Evolutionary conservation across 1,139 yeast species (phyloP), one percentile per base, ranked within the genome.

Genomic region (Kurtzmaniella natalensis): DNA sequence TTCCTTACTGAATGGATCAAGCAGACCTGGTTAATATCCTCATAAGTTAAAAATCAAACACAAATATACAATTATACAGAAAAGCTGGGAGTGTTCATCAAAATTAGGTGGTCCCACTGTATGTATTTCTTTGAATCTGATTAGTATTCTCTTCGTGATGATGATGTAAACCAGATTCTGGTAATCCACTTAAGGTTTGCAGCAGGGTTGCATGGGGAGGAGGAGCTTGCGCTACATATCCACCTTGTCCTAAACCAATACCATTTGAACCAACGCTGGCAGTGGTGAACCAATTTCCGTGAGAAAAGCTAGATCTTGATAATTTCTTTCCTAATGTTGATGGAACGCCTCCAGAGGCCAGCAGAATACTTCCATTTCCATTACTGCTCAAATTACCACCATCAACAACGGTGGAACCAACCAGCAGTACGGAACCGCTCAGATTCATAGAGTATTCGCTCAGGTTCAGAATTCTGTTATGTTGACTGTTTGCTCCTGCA

Each of bases 351-450:
- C 31, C 38, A 5, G 31, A 27, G 14, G 28, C 16, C 26, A 28
- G 25, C 22, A 28, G 30, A 19, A 35, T 28, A 10, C 36, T 33
- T 10, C 38, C 36, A 13, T 29, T 26, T 3, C 29, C 33, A 16
- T 28, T 32, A 15, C 20, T 31, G 4, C 25, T 7, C n/a, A 23
- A 23, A 14, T 13, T 21, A 4, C 15, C 15, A 5, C 38, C 38
- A 18, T 35, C 35, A 16, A 35, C 28, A n/a, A 32, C 29, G 7
- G 36, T 35, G 15, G 38, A 35, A 2, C 39, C 40, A 7, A 39
- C 26, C 10, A 51, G 45, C 6, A 47, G 39, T 9, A 46, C 22
- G 5, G 45, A 40, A 1, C 47, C 47, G 35, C 40, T 40, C n/a
- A 44, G 37, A 4, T 31, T 35, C 2, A 29, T 15, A 11, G 38